Base-by-base conservation (phyloP, 495 filamentous ascomycete genomes). In the Evernia prunastri region DNA sequence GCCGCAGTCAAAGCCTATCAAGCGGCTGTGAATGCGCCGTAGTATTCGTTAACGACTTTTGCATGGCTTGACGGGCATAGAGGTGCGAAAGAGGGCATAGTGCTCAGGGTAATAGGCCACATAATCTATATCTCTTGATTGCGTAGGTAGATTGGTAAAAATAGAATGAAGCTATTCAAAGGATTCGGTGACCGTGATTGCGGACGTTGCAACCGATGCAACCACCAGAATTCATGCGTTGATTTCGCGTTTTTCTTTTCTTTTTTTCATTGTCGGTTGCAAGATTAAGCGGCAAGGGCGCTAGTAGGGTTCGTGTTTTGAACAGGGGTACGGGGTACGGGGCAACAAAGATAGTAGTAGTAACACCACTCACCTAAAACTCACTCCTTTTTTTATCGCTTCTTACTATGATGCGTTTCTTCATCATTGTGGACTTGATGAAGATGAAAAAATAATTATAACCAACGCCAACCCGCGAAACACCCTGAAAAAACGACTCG, bases 241-340 rank as follows among this genome's bases (percentile, higher is more conserved):
- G 36, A 37, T 12, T 37, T 12, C 12, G 12, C 36, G 6, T 37
- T 37, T 37, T 7, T 37, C 36, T 37, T 12, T 37, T 37, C 12
- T 37, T 6, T 29, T 49, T 54, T 29, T 27, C 51, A 29, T 54
- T 10, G 51, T 33, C 51, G 51, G 29, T 33, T 54, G 51, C 51
- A 54, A 54, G 2, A 33, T 54, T 54, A 54, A 54, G 51, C 51
- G 51, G 51, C 51, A 54, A 54, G 27, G 15, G 51, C 51, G 51
- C 51, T 54, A 54, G 51, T 54, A 54, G 29, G 51, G 51, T 54
- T 31, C 51, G 51, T 54, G 51, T 54, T 54, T 33, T 33, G 51
- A 4, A 54, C 51, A 54, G 51, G 51, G 51, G 51, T 10, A 29
- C 1, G 40, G 43, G 43, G 2, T 2, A 40, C 37, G 39, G 42